phyloP scores from a whole-genome alignment of 2,329 filamentous ascomycete species.

The Aspergillus sp. region DNA sequence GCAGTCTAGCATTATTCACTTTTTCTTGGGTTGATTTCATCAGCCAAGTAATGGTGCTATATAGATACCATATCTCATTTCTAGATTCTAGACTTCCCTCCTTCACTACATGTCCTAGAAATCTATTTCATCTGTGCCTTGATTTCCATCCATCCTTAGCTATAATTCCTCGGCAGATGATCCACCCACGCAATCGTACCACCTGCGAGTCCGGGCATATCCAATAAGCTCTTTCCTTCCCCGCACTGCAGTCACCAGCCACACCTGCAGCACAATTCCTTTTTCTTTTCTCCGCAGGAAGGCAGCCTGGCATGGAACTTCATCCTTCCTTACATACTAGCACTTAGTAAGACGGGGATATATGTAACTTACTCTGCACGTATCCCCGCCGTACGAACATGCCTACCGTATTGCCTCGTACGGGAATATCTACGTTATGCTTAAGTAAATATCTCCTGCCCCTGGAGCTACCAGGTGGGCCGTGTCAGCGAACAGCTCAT shows the following conservation, averaged over 20 bases:
- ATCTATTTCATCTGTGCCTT: not conserved
- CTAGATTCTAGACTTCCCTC: not conserved
- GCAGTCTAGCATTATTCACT: not conserved
- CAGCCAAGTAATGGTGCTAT: conserved; percentile 1
- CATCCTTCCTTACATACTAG: not conserved
- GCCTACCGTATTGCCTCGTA: no score
- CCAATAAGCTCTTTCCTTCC: not conserved
- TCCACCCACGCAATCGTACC: not conserved
- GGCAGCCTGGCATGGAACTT: not conserved
- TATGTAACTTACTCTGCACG: not conserved
- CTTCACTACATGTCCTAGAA: not conserved
- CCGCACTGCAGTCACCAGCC: not conserved
- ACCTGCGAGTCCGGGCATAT: not conserved
- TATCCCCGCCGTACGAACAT: not conserved
- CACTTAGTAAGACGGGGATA: no score
- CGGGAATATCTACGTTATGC: no score
- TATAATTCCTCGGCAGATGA: not conserved
- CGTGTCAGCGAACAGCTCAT: no score
- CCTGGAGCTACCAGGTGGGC: no score
- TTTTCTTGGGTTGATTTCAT: not conserved
- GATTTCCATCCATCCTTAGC: not conserved
- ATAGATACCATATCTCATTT: not conserved
- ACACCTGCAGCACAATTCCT: not conserved
- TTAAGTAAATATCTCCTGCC: no score
- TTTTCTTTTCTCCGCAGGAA: not conserved